Conservation (phyloP, 2,329 filamentous ascomycete genomes). For the Epichloe glyceriae region DNA sequence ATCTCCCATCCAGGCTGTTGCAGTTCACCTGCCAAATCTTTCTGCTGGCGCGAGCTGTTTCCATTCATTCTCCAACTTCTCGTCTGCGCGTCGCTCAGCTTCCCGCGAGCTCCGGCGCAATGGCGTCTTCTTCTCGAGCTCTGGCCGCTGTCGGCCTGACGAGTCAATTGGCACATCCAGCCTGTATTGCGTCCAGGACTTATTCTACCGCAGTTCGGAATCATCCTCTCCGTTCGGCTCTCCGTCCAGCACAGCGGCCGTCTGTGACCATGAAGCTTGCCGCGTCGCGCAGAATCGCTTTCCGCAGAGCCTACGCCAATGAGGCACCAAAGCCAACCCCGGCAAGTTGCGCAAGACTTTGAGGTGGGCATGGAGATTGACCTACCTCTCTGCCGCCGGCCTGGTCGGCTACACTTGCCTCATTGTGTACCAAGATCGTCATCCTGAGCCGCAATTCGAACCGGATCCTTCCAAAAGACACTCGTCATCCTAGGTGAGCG, state of each 20-base stretch:
- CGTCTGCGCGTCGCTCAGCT: background rate
- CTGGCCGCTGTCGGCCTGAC: constrained; percentile 23
- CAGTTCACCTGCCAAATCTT: background rate
- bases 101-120: constrained; percentile 13
- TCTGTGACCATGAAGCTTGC: constrained; percentile 22
- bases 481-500: constrained; percentile 78
- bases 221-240: constrained; percentile 10
- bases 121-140: constrained; percentile 34
- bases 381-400: constrained; percentile 61
- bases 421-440: constrained; percentile 67
- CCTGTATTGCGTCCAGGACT: constrained; percentile 19
- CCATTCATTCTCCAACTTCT: background rate
- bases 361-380: constrained; percentile 71
- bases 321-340: constrained; percentile 35
- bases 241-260: constrained; percentile 15
- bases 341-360: constrained; percentile 55
- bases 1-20: background rate
- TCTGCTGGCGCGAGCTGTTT: background rate
- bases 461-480: constrained; percentile 89
- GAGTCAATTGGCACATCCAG: constrained; percentile 16
- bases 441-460: constrained; percentile 66
- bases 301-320: constrained; percentile 38
- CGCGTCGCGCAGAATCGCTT: constrained; percentile 25
- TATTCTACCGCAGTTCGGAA: constrained; percentile 21
- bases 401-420: constrained; percentile 62